Evolutionary conservation across 139 green algal species (phyloP), one percentile per base, ranked within the genome.

Genomic region (Chlamydomonas asymmetrica): DNA sequence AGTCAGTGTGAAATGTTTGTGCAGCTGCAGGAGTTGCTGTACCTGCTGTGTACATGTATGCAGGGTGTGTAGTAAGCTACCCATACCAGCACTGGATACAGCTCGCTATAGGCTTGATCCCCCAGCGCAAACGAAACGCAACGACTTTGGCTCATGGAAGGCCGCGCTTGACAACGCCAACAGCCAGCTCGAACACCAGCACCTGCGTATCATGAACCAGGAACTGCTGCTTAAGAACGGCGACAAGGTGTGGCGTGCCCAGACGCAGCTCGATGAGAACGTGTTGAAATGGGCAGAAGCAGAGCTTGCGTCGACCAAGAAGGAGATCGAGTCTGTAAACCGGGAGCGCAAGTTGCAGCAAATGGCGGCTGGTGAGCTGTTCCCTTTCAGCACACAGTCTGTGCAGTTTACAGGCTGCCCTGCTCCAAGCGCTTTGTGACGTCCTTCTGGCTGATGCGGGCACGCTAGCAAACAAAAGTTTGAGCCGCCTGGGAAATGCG

Each of bases 291-390:
- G 76, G 25, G 43, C 76, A 40, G 84, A 89, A 68, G 41, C 41
- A 25, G 66, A 77, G 54, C 66, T 86, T 40, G 70, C 71, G 63
- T 37, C 72, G 10, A n/a, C 73, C 3, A 61, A 61, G 52, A 77
- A 72, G 59, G 63, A 82, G 38, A 87, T 85, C 8, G 86, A 88
- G 34, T 71, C 54, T 16, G 67, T 95, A 31, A 96, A 96, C 80
- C 81, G 81, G n/a, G 83, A 90, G 78, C 88, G 92, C 74, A 96
- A 96, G 86, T 80, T 96, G 76, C 79, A 87, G 75, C 91, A 96
- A 73, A 63, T 67, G 41, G 78, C 80, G 25, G 86, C 81, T 34
- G 84, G 84, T 43, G 27, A 34, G 31, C n/a, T n/a, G n/a, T n/a
- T n/a, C n/a, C n/a, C n/a, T n/a, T n/a, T n/a, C n/a, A n/a, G n/a